Evolutionary conservation across 1,284 basidiomycete genomes (phyloP).

Genomic region (Mycosarcoma mackinlayi): DNA sequence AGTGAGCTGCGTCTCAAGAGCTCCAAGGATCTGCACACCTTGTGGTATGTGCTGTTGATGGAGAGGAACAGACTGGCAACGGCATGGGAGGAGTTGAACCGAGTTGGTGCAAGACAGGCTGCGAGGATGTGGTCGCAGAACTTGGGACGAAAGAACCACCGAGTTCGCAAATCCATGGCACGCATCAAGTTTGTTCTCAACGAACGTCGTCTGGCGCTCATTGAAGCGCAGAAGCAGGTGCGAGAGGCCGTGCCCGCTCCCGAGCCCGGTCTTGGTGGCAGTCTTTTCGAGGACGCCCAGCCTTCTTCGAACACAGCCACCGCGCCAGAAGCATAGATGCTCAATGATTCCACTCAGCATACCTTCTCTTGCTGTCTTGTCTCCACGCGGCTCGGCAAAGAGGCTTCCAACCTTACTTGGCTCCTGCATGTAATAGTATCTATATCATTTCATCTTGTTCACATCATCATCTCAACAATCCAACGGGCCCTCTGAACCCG

Average conservation of each 20-base stretch:
- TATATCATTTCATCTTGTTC: neutral
- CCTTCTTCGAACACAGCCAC: neutral
- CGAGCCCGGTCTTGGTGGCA: constrained; percentile 17
- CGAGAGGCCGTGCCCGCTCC: constrained; percentile 21
- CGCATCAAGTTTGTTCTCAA: constrained; percentile 93
- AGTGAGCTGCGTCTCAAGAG: constrained; percentile 63
- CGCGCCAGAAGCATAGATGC: constrained; percentile 2
- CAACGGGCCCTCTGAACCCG: too few relatives aligned
- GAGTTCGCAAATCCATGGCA: constrained; percentile 91
- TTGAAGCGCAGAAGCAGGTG: constrained; percentile 73
- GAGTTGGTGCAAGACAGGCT: constrained; percentile 49
- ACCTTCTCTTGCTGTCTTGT: neutral
- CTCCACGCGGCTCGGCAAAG: too few relatives aligned
- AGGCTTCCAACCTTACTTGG: too few relatives aligned
- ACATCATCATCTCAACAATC: neutral
- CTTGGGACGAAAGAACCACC: constrained; percentile 53
- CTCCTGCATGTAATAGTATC: constrained; percentile 34
- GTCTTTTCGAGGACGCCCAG: constrained; percentile 32
- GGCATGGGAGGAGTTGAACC: constrained; percentile 58
- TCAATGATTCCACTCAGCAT: neutral
- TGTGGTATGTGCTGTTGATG: constrained; percentile 66
- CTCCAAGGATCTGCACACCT: constrained; percentile 62
- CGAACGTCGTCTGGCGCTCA: constrained; percentile 85
- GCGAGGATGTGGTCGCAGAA: constrained; percentile 54
- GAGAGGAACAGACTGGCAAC: constrained; percentile 64